Evolutionary conservation across 805 yeast genomes (phyloP), one percentile per base, ranked within the genome.

Genomic region (Teunomyces barrocoloradensis): DNA sequence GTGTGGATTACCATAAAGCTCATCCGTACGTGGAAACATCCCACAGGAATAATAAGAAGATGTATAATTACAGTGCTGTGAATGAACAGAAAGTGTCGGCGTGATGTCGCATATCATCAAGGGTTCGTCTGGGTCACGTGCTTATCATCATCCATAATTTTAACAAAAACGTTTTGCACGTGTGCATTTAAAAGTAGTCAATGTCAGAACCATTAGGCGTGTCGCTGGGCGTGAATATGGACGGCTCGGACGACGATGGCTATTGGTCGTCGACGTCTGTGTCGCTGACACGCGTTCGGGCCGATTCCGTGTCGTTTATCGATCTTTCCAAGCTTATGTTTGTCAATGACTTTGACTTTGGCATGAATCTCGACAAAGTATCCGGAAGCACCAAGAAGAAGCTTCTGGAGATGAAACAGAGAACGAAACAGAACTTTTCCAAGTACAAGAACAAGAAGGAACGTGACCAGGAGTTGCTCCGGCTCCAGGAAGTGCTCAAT

Each of bases 331-430:
- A 65, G 49, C 58, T 72, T n/a, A 48, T 71, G 20, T 62, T 71
- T 46, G 55, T 64, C 42, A 69, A 66, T n/a, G 78, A 73, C 45
- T 73, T 71, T 48, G 77, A 73, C 49, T 73, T 71, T 48, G 78
- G 77, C 9, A 47, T 66, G 39, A 73, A 68, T 12, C 51, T 69
- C 25, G 73, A 68, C 47, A 58, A 53, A 18, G 68, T 71, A 17
- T 54, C 70, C 34, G 74, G 58, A n/a, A 50, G 66, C 4, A 68
- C 77, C 36, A 65, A 59, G 50, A 68, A 64, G 53, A 58, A 54
- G 47, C 62, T 73, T 51, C 61, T 59, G 18, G 64, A 63, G 15
- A 70, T 73, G 73, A 69, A 64, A 47, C 37, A 50, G 20, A 66
- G 60, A 42, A 71, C 76, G 9, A 64, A 63, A 44, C 58, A 66